Evolutionary conservation across 2,329 filamentous ascomycete genomes (phyloP).

Genomic region (Venturia pyrina): DNA sequence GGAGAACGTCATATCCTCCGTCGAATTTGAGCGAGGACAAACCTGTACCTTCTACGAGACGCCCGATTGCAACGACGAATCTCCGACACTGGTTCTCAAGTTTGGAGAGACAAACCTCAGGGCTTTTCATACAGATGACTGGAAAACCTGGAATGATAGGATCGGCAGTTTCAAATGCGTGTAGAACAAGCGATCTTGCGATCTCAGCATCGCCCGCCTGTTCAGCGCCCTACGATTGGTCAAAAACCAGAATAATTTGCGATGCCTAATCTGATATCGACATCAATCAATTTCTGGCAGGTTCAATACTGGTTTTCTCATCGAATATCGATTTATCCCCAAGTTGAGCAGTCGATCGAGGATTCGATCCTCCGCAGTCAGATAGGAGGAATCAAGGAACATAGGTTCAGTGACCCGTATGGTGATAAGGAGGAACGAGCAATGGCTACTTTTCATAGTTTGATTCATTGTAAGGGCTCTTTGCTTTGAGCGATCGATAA

Average conservation of each 20-base stretch:
- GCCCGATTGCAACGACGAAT: not conserved
- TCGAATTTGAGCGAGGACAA: not conserved
- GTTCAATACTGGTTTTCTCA: too few relatives aligned
- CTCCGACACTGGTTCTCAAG: not conserved
- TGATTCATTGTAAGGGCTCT: too few relatives aligned
- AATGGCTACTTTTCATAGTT: too few relatives aligned
- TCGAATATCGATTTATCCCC: too few relatives aligned
- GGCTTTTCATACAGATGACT: not conserved
- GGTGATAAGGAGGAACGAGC: not conserved
- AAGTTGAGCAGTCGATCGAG: too few relatives aligned
- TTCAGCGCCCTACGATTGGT: not conserved
- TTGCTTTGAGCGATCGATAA: not conserved
- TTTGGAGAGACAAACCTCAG: not conserved
- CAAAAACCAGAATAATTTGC: too few relatives aligned
- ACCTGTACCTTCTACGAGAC: not conserved
- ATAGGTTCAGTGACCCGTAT: not conserved
- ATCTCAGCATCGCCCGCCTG: not conserved
- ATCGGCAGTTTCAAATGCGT: not conserved
- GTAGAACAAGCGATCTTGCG: not conserved
- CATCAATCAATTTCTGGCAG: too few relatives aligned
- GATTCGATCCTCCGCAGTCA: too few relatives aligned
- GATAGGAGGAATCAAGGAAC: not conserved
- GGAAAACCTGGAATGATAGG: not conserved
- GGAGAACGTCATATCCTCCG: not conserved
- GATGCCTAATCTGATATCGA: too few relatives aligned